Percentiles rank a stretch among this genome's conserved stretches.
Evolutionary conservation across 805 yeast species (phyloP).

Genomic region (Pichia scutulata): DNA sequence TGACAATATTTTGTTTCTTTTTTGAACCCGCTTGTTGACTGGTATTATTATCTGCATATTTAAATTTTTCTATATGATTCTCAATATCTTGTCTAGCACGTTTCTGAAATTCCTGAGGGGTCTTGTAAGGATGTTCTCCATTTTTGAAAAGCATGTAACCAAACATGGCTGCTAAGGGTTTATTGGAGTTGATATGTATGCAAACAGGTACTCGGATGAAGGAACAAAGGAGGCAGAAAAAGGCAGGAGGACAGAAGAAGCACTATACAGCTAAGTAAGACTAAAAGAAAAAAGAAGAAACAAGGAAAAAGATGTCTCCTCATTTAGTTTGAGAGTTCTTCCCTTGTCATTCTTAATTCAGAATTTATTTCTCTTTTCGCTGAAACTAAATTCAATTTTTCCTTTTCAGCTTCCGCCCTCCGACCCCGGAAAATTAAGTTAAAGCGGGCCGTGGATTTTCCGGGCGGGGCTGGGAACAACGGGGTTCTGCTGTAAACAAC

Average conservation of each 20-base stretch:
- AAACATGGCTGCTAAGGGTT: conserved; percentile 20
- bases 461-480: not conserved
- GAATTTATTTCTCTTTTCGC: not conserved
- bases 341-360: not conserved
- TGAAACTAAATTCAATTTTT: not conserved
- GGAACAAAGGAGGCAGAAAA: no score
- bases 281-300: not conserved
- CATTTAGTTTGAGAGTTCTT: not conserved
- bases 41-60: not conserved
- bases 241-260: not conserved
- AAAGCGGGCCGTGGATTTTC: not conserved
- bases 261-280: no score
- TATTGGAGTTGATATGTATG: not conserved
- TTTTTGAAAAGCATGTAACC: conserved; percentile 24
- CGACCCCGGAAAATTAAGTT: not conserved
- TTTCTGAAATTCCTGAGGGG: conserved; percentile 28
- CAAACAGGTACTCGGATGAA: not conserved
- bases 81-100: conserved; percentile 29
- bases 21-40: not conserved
- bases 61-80: conserved; percentile 18
- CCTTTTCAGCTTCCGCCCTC: not conserved
- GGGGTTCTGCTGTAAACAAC: no score
- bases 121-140: conserved; percentile 22
- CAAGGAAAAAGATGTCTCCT: not conserved
- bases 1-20: not conserved